Percentiles rank a stretch among this genome's conserved stretches.
Conservation (phyloP, 208 protist species). For the Spongospora subterranea region DNA sequence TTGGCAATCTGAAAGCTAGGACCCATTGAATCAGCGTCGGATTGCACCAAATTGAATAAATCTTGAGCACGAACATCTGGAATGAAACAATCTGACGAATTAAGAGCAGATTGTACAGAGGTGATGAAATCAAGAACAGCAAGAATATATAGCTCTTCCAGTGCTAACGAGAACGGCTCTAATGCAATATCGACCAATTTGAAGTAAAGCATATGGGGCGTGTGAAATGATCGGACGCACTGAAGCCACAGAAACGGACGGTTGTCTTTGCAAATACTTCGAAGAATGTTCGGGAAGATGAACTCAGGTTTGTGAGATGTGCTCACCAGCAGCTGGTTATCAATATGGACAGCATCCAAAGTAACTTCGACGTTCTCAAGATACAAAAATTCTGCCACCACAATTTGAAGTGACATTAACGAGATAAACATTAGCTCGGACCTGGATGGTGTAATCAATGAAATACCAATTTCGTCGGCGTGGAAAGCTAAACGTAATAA, state of each 20-base stretch:
- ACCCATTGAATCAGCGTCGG: not conserved
- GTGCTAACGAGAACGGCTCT: not conserved
- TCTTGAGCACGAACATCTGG: not conserved
- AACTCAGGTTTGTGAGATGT: not conserved
- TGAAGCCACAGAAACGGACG: constrained; percentile 18
- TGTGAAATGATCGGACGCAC: constrained; percentile 29
- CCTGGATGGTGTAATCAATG: not conserved
- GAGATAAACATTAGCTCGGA: not conserved
- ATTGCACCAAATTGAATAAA: not conserved
- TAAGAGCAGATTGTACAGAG: not conserved
- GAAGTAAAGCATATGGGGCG: constrained; percentile 42
- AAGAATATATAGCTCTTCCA: not conserved
- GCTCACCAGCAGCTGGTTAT: not conserved
- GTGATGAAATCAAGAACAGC: not conserved
- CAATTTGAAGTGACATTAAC: not conserved
- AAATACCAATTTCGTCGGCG: not conserved
- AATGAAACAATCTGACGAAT: no score
- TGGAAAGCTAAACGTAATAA: not conserved
- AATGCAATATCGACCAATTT: constrained; percentile 10
- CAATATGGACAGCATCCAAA: not conserved
- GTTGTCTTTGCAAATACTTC: not conserved
- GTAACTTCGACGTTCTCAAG: not conserved
- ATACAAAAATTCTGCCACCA: not conserved
- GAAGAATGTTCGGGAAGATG: not conserved
- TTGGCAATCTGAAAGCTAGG: not conserved